Evolutionary conservation across 805 yeast species (phyloP).

Genomic region (Starmerella asiatica): DNA sequence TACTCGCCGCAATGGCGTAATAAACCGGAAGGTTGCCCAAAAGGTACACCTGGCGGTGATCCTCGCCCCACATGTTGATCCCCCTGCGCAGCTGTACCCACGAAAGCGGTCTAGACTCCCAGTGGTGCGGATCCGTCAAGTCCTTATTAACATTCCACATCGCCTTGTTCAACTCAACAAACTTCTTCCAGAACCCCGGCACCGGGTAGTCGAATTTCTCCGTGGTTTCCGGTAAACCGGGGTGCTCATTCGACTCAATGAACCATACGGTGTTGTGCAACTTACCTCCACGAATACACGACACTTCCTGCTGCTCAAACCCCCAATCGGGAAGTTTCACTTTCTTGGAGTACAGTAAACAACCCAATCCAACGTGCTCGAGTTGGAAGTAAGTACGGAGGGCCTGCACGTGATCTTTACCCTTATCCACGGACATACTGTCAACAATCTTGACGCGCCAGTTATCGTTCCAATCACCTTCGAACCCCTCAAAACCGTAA

Average conservation of each 20-base stretch:
- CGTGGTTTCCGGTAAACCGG: slow-evolving; percentile 30
- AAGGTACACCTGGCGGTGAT: slow-evolving; percentile 38
- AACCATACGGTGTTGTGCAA: slow-evolving; percentile 57
- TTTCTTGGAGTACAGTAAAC: slow-evolving; percentile 58
- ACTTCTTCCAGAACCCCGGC: slow-evolving; percentile 37
- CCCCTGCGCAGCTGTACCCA: slow-evolving; percentile 56
- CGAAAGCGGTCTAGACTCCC: slow-evolving; percentile 41
- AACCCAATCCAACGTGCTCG: slow-evolving; percentile 50
- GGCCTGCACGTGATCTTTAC: slow-evolving; percentile 34
- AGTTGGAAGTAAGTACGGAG: slow-evolving; percentile 60
- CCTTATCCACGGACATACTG: slow-evolving; percentile 24
- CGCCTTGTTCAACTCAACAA: slow-evolving; percentile 42
- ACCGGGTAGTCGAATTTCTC: slow-evolving; percentile 26
- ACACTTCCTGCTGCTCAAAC: slow-evolving; percentile 69
- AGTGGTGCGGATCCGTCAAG: slow-evolving; percentile 36
- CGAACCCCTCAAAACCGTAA: slow-evolving; percentile 46
- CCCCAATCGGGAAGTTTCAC: slow-evolving; percentile 76
- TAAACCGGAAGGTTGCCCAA: slow-evolving; percentile 54
- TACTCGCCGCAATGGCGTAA: slow-evolving; percentile 32
- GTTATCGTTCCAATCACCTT: slow-evolving; percentile 55
- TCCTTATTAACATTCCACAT: slow-evolving; percentile 41
- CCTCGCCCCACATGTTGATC: slow-evolving; percentile 41
- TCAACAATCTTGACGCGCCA: slow-evolving; percentile 47
- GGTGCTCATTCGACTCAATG: slow-evolving; percentile 53
- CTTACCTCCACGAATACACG: slow-evolving; percentile 67